Evolutionary conservation across 768 basidiomycete genomes (phyloP).

Genomic region (Omphalotus guepiniiformis): DNA sequence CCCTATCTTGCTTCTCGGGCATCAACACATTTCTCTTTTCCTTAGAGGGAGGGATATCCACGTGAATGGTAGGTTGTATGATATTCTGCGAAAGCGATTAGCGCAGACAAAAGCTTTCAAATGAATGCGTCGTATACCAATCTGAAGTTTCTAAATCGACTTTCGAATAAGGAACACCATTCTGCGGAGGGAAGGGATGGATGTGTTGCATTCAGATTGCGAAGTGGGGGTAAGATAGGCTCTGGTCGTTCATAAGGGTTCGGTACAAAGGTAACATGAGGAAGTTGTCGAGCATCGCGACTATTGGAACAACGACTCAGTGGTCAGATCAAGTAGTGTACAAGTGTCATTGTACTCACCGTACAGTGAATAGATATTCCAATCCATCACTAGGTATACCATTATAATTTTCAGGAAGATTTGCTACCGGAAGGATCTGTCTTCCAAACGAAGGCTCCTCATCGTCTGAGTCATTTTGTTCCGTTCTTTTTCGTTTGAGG

Average conservation of each 20-base stretch:
- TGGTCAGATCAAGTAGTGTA: not conserved
- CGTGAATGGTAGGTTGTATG: conserved; percentile 53
- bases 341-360: conserved; percentile 48
- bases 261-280: conserved; percentile 55
- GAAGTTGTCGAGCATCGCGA: conserved; percentile 65
- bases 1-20: conserved; percentile 69
- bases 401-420: conserved; percentile 65
- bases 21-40: conserved; percentile 33
- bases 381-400: conserved; percentile 65
- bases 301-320: conserved; percentile 30
- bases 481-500: conserved; percentile 55
- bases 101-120: conserved; percentile 1
- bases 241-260: conserved; percentile 62
- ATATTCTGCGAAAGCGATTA: conserved; percentile 49
- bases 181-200: conserved; percentile 55
- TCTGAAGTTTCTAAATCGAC: conserved; percentile 61
- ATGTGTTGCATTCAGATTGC: conserved; percentile 21
- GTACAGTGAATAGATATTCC: conserved; percentile 79
- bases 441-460: conserved; percentile 60
- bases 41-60: conserved; percentile 28
- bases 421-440: conserved; percentile 79
- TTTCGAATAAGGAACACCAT: conserved; percentile 60
- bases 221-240: conserved; percentile 17
- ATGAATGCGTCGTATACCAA: conserved; percentile 34
- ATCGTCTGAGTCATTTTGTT: conserved; percentile 48